Evolutionary conservation across 108 stramenopile genomes (phyloP), one percentile per base, ranked within the genome.

Genomic region (Skeletonema grethae): DNA sequence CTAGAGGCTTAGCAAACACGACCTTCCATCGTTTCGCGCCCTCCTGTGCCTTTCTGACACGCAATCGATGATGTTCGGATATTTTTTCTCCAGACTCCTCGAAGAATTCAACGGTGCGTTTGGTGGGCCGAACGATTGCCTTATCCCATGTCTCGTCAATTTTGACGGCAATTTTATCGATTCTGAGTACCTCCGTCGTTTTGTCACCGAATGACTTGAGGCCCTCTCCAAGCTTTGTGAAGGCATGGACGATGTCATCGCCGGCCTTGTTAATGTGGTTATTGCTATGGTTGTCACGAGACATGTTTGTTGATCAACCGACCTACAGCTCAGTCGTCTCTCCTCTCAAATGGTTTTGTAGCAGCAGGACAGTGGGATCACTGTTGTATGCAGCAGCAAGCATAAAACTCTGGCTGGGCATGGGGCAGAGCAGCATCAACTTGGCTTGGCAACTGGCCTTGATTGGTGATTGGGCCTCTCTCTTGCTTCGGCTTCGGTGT

Each of bases 1-100:
- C 41, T n/a, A 83, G 43, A 3, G 82, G 82, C 55, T 60, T 41
- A 15, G 82, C 82, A 53, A 83, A 83, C 2, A 83, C 72, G 0
- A 79, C 78, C 55, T 67, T 72, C 32, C 79, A 46, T 30, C 59
- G 73, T 20, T 68, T 55, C 11, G 70, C 70, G 0, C 80, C 81
- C 39, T 34, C 50, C 60, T 62, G 76, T 12, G 81, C 81, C 20
- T 77, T 46, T 24, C 45, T 63, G 58, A 63, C 65, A 11, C 64
- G 34, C 11, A 9, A 12, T 3, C 22, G 22, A 38, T 77, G 72
- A 25, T 41, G 41, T 29, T 72, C 58, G 11, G 2, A 22, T 25
- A 63, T 5, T n/a, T 28, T 28, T 28, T 43, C 18, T 1, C 69
- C 24, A 1, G 63, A 59, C 3, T 65, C 79, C 7, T 57, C 67